Evolutionary conservation across 2,329 filamentous ascomycete genomes (phyloP), one percentile per base, ranked within the genome.

Genomic region (Rhynchosporium secalis): DNA sequence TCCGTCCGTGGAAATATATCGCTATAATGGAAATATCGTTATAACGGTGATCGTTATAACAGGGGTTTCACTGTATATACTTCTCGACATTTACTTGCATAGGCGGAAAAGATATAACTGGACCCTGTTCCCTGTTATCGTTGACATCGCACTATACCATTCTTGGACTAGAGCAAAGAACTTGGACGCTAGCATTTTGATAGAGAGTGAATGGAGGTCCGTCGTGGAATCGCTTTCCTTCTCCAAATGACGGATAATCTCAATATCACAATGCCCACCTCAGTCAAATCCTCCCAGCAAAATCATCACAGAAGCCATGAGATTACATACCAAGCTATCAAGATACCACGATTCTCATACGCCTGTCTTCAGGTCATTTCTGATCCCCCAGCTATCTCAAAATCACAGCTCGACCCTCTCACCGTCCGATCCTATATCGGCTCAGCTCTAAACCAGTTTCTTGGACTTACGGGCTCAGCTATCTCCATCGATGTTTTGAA

Each of bases 401-500:
- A 29, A n/a, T n/a, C 9, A 3, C 56, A 60, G 3, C 76, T 91
- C 5, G 89, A 92, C 74, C 77, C 80, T 2, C 76, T 92, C 2
- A 86, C 86, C 43, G 79, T 83, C 20, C 84, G 84, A 40, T 78
- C 85, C 0, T 86, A 89, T 71, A 83, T 89, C 68, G 84, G 82
- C 1, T 75, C 81, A 0, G 86, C 89, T 0, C 77, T 94, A 7
- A 79, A 78, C 1, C 83, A 89, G 65, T 92, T 90, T 69, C 82
- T 94, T 1, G 91, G 91, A 26, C 76, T 85, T 20, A 86, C 84
- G 0, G 91, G 91, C 10, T 76, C 81, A 1, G 85, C 84, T 10
- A 86, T 93, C 3, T 77, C 86, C 1, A 72, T 92, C 61, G 91
- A 94, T 71, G 84, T 93, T 26, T 80, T 94, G 40, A 85, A 86